A percentile compares a stretch with the other conserved stretches of the same genome.
phyloP scores from a whole-genome alignment of 1,284 basidiomycete species.

The Trametes versicolor region DNA sequence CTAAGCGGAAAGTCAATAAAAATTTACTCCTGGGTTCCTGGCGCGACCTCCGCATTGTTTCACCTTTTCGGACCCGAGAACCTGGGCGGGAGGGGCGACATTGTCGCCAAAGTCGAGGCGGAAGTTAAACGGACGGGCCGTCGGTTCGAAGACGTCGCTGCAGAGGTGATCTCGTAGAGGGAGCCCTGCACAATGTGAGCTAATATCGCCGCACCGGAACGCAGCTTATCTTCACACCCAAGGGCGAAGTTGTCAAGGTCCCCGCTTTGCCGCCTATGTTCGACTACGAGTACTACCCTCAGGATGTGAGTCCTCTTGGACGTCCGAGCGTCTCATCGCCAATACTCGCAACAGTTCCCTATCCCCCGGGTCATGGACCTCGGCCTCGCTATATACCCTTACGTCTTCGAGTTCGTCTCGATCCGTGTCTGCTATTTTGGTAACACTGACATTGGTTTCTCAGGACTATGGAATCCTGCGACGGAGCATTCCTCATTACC shows the following conservation, averaged over 20 bases:
- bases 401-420: not conserved
- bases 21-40: slow-evolving; percentile 31
- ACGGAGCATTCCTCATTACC: slow-evolving; percentile 34
- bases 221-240: slow-evolving; percentile 22
- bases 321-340: too few relatives aligned
- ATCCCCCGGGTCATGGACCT: not conserved
- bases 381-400: not conserved
- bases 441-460: not conserved
- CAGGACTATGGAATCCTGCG: slow-evolving; percentile 24
- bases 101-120: slow-evolving; percentile 25
- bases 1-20: slow-evolving; percentile 27
- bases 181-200: not conserved
- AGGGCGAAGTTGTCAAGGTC: slow-evolving; percentile 28
- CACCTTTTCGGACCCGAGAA: slow-evolving; percentile 31
- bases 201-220: not conserved
- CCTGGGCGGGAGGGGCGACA: slow-evolving; percentile 30
- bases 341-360: not conserved
- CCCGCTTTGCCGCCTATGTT: slow-evolving; percentile 39
- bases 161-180: slow-evolving; percentile 22
- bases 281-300: slow-evolving; percentile 37
- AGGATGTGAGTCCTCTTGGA: slow-evolving; percentile 29
- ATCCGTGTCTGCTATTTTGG: too few relatives aligned
- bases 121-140: slow-evolving; percentile 24
- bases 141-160: slow-evolving; percentile 21
- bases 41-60: slow-evolving; percentile 25